phyloP scores from a whole-genome alignment of 2,329 filamentous ascomycete genomes.

The Knoxdaviesia capensis region DNA sequence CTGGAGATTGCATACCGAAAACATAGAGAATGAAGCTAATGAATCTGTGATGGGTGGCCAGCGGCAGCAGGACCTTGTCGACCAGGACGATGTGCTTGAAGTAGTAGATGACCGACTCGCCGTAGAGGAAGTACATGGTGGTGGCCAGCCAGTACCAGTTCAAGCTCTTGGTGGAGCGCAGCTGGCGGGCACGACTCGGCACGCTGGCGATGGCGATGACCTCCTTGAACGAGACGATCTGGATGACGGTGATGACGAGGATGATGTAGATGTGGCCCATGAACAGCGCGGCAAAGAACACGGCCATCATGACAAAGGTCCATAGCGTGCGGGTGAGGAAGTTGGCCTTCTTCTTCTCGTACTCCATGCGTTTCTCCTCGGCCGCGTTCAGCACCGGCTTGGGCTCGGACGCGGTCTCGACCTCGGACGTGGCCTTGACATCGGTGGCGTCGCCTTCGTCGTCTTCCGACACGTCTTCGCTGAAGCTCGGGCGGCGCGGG shows the following conservation, averaged over 20 bases:
- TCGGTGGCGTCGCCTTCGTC: too few species aligned
- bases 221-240: slow-evolving; percentile 97
- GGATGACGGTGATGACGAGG: slow-evolving; percentile 74
- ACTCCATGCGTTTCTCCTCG: slow-evolving; percentile 38
- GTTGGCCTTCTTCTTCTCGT: slow-evolving; percentile 97
- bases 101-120: slow-evolving; percentile 98
- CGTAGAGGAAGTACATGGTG: slow-evolving; percentile 98
- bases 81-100: slow-evolving; percentile 98
- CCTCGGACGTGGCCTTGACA: too few species aligned
- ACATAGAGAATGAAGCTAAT: slow-evolving; percentile 98
- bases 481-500: too few species aligned
- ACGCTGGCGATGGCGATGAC: slow-evolving; percentile 96
- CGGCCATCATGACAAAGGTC: slow-evolving; percentile 92
- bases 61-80: slow-evolving; percentile 75
- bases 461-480: too few species aligned
- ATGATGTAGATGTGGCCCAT: slow-evolving; percentile 97
- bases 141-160: slow-evolving; percentile 99
- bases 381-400: slow-evolving; percentile 7
- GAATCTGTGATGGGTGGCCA: slow-evolving; percentile 94
- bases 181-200: slow-evolving; percentile 71
- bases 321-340: slow-evolving; percentile 95
- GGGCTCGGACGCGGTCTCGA: neutral
- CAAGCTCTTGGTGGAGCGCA: slow-evolving; percentile 85
- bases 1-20: slow-evolving; percentile 44
- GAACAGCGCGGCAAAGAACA: slow-evolving; percentile 84